Evolutionary conservation across 257 asterid genomes (phyloP), one percentile per base, ranked within the genome.

Genomic region (Solanum paucissectum): DNA sequence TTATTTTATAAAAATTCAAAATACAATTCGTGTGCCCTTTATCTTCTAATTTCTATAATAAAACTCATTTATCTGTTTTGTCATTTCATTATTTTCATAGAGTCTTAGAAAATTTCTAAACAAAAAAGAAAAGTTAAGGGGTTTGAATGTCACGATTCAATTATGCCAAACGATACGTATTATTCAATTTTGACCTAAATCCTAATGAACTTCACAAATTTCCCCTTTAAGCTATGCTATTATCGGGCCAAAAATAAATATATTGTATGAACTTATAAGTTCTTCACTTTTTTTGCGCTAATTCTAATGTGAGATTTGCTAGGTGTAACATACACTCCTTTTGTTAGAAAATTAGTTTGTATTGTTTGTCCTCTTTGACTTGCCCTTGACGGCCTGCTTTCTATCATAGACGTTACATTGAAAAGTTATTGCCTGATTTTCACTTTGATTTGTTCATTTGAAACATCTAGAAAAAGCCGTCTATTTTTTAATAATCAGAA

Each of bases 401-500:
- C 4, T 3, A 11, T 66, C 2, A 2, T 64, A 1, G 4, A 5
- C 21, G 1, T 3, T 6, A 69, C 0, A 69, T 69, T 69, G 2
- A 32, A 68, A 68, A 29, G 3, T 68, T 68, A 1, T 33, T 71
- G 1, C 0, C 0, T 7, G 0, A 0, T 32, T 0, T 71, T 3
- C 0, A 71, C 2, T 71, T 33, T 71, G 0, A 46, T 46, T 46
- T 46, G 18, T 12, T 0, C 1, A 71, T 71, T 71, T 7, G 2
- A 0, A 72, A 34, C 2, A 16, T 32, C 1, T 3, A 0, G 2
- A 34, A 0, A 72, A 33, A 14, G 0, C 0, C 21, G 0, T 16
- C 2, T 33, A 11, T 33, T 1, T 34, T 18, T 72, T 9, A 74
- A 68, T 10, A 0, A 72, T 72, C 1, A 21, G 1, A 36, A 36